A percentile compares a stretch with the other conserved stretches of the same genome.
phyloP scores from a whole-genome alignment of 2,329 filamentous ascomycete genomes.

The Aureobasidium sp. region DNA sequence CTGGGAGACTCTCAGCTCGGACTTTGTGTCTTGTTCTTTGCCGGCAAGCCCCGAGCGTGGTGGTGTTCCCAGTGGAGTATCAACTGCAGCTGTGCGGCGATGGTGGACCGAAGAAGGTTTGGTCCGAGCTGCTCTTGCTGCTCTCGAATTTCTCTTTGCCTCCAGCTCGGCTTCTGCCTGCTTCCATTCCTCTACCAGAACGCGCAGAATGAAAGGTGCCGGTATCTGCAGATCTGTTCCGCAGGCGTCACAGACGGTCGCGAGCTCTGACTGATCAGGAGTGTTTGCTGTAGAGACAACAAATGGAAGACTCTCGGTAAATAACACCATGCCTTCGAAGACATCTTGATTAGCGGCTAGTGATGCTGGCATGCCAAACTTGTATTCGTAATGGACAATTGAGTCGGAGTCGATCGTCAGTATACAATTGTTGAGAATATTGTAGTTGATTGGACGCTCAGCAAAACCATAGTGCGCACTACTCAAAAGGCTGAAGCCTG shows the following conservation, averaged over 20 bases:
- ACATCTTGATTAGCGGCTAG: slow-evolving; percentile 4
- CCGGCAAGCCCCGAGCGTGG: background rate
- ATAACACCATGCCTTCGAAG: background rate
- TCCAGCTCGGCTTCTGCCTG: background rate
- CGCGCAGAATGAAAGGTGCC: background rate
- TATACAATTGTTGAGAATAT: background rate
- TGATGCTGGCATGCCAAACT: background rate
- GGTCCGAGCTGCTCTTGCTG: background rate
- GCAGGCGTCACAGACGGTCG: background rate
- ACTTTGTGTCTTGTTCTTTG: too few species aligned
- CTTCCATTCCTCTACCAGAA: background rate
- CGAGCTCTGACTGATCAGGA: background rate
- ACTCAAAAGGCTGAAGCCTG: background rate
- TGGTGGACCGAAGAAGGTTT: background rate
- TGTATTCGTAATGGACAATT: background rate
- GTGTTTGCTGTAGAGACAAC: slow-evolving; percentile 7
- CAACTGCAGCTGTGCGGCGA: background rate
- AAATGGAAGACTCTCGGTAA: slow-evolving; percentile 5
- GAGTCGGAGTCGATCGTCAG: background rate
- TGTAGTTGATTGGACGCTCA: background rate
- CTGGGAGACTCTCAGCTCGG: background rate
- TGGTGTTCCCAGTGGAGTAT: background rate
- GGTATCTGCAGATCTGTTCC: background rate
- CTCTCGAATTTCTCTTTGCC: background rate
- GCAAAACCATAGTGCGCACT: background rate